phyloP scores from a whole-genome alignment of 1,284 basidiomycete genomes.

The Ceratobasidium theobromae region DNA sequence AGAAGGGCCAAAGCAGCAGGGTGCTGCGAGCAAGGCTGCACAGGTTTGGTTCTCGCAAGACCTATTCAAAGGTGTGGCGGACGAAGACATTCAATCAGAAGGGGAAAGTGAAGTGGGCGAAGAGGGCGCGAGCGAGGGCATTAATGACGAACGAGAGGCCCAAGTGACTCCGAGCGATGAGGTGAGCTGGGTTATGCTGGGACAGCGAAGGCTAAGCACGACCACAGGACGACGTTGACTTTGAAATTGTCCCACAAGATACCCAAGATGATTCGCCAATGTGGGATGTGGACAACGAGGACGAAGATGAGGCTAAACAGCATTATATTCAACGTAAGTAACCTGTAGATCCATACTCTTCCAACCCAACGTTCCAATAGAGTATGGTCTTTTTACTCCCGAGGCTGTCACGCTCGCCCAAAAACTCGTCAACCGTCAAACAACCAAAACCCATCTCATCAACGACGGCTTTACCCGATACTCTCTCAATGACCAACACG shows the following conservation, averaged over 20 bases:
- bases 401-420: slow-evolving; percentile 94
- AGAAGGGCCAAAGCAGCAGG: slow-evolving; percentile 44
- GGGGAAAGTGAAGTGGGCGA: slow-evolving; percentile 51
- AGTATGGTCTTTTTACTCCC: slow-evolving; percentile 82
- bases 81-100: no score
- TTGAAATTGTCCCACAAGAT: slow-evolving; percentile 72
- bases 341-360: slow-evolving; percentile 33
- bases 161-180: slow-evolving; percentile 43
- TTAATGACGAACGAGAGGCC: slow-evolving; percentile 44
- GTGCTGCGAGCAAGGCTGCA: slow-evolving; percentile 52
- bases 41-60: slow-evolving; percentile 95
- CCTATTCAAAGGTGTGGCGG: slow-evolving; percentile 77
- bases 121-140: slow-evolving; percentile 49
- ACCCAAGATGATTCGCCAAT: slow-evolving; percentile 61
- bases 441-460: slow-evolving; percentile 84
- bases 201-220: no score
- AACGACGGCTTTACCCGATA: slow-evolving; percentile 97
- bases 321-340: slow-evolving; percentile 69
- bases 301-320: slow-evolving; percentile 74
- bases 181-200: slow-evolving; percentile 34
- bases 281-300: slow-evolving; percentile 82
- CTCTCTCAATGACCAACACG: slow-evolving; percentile 89
- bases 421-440: slow-evolving; percentile 88
- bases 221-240: slow-evolving; percentile 53
- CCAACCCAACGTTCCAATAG: slow-evolving; percentile 48